Evolutionary conservation across 1,139 yeast species (phyloP).

Genomic region (Torulaspora pretoriensis): DNA sequence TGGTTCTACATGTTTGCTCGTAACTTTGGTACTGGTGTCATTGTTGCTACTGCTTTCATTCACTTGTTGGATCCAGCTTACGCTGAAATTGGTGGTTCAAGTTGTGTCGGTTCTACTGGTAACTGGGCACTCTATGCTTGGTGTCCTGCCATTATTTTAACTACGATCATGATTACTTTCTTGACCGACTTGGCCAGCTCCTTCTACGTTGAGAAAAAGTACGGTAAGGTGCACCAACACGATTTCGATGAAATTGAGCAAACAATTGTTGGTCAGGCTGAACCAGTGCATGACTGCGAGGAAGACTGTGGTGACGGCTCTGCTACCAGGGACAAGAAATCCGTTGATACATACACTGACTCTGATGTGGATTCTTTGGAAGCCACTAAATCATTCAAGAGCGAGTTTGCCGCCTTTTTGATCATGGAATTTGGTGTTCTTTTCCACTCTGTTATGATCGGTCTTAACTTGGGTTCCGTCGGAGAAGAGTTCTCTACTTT

Average conservation of each 20-base stretch:
- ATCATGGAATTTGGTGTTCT: conserved; percentile 68
- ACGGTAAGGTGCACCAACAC: conserved; percentile 19
- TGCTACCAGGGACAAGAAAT: conserved; percentile 7
- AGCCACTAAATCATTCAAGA: conserved; percentile 16
- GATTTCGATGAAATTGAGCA: conserved; percentile 15
- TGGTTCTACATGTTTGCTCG: conserved; percentile 59
- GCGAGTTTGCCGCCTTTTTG: conserved; percentile 45
- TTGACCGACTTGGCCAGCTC: conserved; percentile 30
- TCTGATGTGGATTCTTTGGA: conserved; percentile 7
- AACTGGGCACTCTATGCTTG: conserved; percentile 32
- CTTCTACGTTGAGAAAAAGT: conserved; percentile 33
- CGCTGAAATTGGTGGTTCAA: conserved; percentile 40
- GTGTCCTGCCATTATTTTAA: conserved; percentile 34
- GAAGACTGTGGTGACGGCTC: conserved; percentile 6
- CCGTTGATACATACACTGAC: conserved; percentile 7
- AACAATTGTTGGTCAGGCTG: conserved; percentile 10
- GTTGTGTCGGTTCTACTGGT: conserved; percentile 44
- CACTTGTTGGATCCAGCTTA: conserved; percentile 74
- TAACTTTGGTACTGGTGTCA: conserved; percentile 82
- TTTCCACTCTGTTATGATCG: conserved; percentile 50
- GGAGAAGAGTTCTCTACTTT: conserved; percentile 67
- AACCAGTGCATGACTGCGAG: conserved; percentile 6
- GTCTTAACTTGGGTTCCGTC: conserved; percentile 61
- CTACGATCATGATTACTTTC: conserved; percentile 28
- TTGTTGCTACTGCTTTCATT: conserved; percentile 76